phyloP scores from a whole-genome alignment of 208 protist genomes.

The Wallacemonas sp. region DNA sequence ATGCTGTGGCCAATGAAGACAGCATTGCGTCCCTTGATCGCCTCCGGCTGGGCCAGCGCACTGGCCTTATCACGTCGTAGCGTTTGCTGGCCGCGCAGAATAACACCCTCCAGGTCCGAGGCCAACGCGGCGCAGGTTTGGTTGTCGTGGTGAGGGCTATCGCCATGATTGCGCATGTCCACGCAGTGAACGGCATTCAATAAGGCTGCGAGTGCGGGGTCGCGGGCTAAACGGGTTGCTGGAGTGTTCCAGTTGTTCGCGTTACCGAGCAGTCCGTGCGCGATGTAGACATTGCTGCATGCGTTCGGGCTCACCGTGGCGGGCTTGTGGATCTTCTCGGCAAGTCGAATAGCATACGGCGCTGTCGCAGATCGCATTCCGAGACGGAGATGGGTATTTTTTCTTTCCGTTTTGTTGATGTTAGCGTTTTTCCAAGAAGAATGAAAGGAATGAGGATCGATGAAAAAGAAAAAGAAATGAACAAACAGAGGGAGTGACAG shows the following conservation, averaged over 20 bases:
- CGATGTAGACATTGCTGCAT: slow-evolving; percentile 51
- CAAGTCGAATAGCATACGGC: slow-evolving; percentile 20
- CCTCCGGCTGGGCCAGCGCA: not conserved
- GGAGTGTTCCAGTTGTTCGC: slow-evolving; percentile 76
- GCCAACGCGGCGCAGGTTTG: slow-evolving; percentile 72
- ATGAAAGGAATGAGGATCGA: not conserved
- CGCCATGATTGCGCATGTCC: slow-evolving; percentile 89
- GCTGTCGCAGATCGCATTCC: slow-evolving; percentile 3
- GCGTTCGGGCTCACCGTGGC: slow-evolving; percentile 23
- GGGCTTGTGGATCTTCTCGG: slow-evolving; percentile 22
- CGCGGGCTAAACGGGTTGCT: slow-evolving; percentile 37
- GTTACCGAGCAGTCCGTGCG: slow-evolving; percentile 81
- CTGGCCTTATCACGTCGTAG: not conserved
- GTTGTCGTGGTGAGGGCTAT: slow-evolving; percentile 49
- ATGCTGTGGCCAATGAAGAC: slow-evolving; percentile 90
- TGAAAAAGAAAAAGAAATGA: not conserved
- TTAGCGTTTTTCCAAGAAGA: not conserved
- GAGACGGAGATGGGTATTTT: not conserved
- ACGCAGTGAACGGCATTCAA: slow-evolving; percentile 49
- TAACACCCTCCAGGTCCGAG: slow-evolving; percentile 67
- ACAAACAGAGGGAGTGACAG: too few species aligned
- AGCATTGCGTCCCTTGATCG: slow-evolving; percentile 19
- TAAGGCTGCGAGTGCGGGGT: slow-evolving; percentile 33
- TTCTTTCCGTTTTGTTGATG: not conserved
- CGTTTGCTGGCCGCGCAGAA: slow-evolving; percentile 38